Percentiles rank a stretch among this genome's conserved stretches.
These are phyloP conservation scores for Lasiosphaeris hirsuta DNA, from an alignment of 495 filamentous ascomycete genomes.

Conservation along the genomic window DNA sequence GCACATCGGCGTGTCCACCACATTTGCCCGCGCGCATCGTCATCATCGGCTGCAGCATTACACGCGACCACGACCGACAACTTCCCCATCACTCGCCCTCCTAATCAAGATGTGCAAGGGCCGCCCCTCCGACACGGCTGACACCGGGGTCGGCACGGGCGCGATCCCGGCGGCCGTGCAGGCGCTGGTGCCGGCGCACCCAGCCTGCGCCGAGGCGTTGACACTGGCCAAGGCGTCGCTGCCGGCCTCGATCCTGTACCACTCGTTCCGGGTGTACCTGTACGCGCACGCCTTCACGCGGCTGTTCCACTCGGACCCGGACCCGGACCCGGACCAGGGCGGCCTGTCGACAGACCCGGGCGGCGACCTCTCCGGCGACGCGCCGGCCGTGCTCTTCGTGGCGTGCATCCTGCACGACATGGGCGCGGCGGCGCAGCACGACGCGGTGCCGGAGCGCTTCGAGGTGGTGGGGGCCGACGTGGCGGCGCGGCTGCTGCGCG, in stretches of 20 bases:
- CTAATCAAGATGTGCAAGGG: slow-evolving; percentile 6
- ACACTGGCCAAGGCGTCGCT: slow-evolving; percentile 27
- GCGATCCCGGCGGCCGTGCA: slow-evolving; percentile 28
- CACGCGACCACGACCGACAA: background rate
- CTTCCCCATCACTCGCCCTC: no score
- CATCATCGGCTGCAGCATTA: no score
- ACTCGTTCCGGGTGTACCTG: slow-evolving; percentile 45
- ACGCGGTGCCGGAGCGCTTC: slow-evolving; percentile 41
- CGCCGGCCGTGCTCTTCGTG: slow-evolving; percentile 31
- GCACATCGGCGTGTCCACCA: no score
- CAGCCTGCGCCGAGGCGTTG: slow-evolving; percentile 30
- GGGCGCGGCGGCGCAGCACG: slow-evolving; percentile 33
- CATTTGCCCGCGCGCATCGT: no score
- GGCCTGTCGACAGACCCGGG: no score
- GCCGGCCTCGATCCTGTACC: slow-evolving; percentile 42
- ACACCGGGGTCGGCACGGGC: slow-evolving; percentile 10
- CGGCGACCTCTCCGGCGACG: background rate
- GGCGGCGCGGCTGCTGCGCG: slow-evolving; percentile 29
- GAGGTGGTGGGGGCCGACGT: slow-evolving; percentile 48
- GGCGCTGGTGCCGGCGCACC: slow-evolving; percentile 24
- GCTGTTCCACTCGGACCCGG: slow-evolving; percentile 5
- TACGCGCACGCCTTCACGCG: slow-evolving; percentile 34
- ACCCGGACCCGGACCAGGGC: no score
- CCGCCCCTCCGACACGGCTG: no score
- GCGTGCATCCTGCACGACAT: slow-evolving; percentile 48